These are phyloP conservation scores for Eremomyces bilateralis DNA, from an alignment of 495 filamentous ascomycete species.

Conservation along the genomic window DNA sequence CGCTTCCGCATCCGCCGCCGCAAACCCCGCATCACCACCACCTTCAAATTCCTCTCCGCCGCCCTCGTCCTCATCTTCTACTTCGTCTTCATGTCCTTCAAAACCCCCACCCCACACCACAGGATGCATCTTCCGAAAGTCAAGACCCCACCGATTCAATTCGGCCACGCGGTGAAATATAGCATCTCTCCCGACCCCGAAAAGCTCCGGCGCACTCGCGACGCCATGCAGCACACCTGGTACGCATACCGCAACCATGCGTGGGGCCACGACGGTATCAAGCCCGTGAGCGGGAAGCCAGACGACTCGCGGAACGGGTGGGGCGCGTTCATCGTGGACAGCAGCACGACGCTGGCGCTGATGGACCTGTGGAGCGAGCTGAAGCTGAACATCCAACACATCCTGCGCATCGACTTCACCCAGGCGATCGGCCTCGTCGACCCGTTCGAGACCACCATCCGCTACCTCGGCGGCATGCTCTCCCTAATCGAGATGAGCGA, in stretches of 20 bases:
- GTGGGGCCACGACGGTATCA: constrained; percentile 17
- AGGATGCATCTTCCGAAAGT: background rate
- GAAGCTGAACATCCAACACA: constrained; percentile 10
- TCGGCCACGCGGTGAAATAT: constrained; percentile 9
- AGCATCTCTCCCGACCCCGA: constrained; percentile 7
- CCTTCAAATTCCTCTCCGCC: constrained; percentile 16
- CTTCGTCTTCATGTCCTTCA: constrained; percentile 6
- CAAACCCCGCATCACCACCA: constrained; percentile 11
- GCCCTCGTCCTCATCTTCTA: constrained; percentile 16
- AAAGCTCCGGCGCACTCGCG: constrained; percentile 8
- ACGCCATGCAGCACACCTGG: constrained; percentile 16
- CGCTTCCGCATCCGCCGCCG: too few species aligned
- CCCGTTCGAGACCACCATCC: constrained; percentile 16
- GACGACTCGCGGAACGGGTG: constrained; percentile 14
- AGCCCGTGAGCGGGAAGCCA: constrained; percentile 11
- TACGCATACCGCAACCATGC: constrained; percentile 11
- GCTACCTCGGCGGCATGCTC: constrained; percentile 15
- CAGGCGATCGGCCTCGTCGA: constrained; percentile 12
- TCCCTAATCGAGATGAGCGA: constrained; percentile 15
- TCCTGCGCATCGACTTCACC: constrained; percentile 14
- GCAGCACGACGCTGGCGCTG: constrained; percentile 14
- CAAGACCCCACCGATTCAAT: constrained; percentile 7
- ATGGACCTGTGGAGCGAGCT: constrained; percentile 19
- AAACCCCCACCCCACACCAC: background rate
- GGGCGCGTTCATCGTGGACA: constrained; percentile 19